These are phyloP conservation scores for Decorospora gaudefroyi DNA, from an alignment of 2,329 filamentous ascomycete genomes.

Conservation along the genomic window DNA sequence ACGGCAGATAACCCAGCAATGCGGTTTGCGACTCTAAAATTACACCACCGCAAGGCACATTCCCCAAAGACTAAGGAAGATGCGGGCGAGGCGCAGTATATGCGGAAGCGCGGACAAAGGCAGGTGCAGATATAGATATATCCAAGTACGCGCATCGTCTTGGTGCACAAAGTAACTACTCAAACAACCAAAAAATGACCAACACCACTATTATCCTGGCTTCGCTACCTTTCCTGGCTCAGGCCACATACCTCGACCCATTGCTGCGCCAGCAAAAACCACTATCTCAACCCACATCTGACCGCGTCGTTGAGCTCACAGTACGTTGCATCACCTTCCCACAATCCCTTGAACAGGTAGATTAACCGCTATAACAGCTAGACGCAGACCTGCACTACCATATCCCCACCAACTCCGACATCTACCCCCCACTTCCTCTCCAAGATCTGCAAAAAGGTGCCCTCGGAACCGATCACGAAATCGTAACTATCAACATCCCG, in stretches of 20 bases:
- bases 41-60: neutral
- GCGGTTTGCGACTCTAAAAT: neutral
- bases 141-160: too few species aligned
- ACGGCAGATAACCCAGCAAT: neutral
- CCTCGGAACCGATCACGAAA: neutral
- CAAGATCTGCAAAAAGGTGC: slow-evolving; percentile 4
- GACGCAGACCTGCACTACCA: slow-evolving; percentile 12
- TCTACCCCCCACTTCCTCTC: neutral
- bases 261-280: slow-evolving; percentile 14
- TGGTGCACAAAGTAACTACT: neutral
- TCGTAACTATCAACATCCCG: slow-evolving; percentile 10
- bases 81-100: neutral
- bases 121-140: neutral
- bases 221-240: neutral
- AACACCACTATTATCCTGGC: neutral
- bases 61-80: neutral
- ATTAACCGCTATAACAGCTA: slow-evolving; percentile 4
- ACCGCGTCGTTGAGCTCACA: too few species aligned
- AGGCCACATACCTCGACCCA: slow-evolving; percentile 6
- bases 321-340: too few species aligned
- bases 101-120: neutral
- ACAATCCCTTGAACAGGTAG: too few species aligned
- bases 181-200: slow-evolving; percentile 2
- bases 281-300: slow-evolving; percentile 1
- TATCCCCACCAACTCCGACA: neutral